These are phyloP conservation scores for Lineolata rhizophorae DNA, from an alignment of 495 filamentous ascomycete genomes.

Conservation along the genomic window DNA sequence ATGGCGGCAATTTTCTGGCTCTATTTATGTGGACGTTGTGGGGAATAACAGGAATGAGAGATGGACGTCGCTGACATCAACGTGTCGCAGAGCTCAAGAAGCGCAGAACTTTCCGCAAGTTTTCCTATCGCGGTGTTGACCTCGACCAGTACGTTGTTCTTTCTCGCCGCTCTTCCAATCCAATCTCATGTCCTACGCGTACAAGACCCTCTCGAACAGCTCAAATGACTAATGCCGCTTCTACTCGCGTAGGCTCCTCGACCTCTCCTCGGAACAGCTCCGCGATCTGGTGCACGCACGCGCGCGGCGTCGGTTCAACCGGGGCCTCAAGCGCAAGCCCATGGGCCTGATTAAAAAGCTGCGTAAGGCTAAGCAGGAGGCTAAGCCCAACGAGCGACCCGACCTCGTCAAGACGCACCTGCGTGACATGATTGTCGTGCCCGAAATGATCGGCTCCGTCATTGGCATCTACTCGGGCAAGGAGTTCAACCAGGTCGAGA, in stretches of 20 bases:
- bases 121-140: conserved; percentile 97
- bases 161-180: conserved; percentile 5
- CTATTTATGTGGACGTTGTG: too few relatives aligned
- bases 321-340: conserved; percentile 97
- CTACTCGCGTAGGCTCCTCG: conserved; percentile 53
- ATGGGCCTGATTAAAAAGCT: conserved; percentile 99
- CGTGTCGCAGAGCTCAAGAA: conserved; percentile 85
- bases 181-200: too few relatives aligned
- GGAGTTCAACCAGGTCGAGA: conserved; percentile 99
- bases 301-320: conserved; percentile 96
- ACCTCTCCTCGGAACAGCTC: conserved; percentile 95
- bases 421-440: conserved; percentile 98
- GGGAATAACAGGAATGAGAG: too few relatives aligned
- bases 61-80: conserved; percentile 1
- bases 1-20: too few relatives aligned
- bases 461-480: conserved; percentile 99
- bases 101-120: conserved; percentile 98
- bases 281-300: conserved; percentile 97
- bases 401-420: conserved; percentile 98
- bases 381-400: conserved; percentile 98
- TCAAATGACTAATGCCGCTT: background rate
- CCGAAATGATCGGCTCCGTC: conserved; percentile 96
- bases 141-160: conserved; percentile 73
- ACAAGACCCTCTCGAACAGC: too few relatives aligned
- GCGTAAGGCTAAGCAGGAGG: conserved; percentile 98